Conservation (phyloP, 2,329 filamentous ascomycete species). For the Hypomyces rosellus region DNA sequence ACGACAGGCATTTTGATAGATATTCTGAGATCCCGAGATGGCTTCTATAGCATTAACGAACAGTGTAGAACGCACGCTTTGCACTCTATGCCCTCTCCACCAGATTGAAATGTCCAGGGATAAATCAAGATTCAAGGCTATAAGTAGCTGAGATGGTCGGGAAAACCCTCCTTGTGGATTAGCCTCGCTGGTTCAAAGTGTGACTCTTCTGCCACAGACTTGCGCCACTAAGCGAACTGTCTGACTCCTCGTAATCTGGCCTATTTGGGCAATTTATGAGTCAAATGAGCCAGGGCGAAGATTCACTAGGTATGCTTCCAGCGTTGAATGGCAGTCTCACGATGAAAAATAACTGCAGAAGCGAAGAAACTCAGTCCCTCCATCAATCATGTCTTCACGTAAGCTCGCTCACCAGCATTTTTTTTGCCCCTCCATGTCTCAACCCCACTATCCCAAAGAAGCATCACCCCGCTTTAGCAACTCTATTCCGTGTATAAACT, state of each 20-base stretch:
- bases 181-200: no score
- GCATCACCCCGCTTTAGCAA: conserved; percentile 21
- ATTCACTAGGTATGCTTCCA: no score
- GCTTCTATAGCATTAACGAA: background rate
- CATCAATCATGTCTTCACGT: background rate
- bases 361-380: background rate
- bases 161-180: no score
- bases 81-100: background rate
- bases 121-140: no score
- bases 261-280: background rate
- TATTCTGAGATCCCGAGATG: background rate
- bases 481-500: conserved; percentile 15
- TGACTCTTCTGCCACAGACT: background rate
- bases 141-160: no score
- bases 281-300: background rate
- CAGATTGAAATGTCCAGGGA: no score
- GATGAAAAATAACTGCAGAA: background rate
- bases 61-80: background rate
- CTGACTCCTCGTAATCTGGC: background rate
- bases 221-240: no score
- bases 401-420: background rate
- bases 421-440: background rate
- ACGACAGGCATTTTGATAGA: conserved; percentile 75
- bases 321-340: no score
- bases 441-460: background rate